These are phyloP conservation scores for Cyclanthera cordifolia DNA, from an alignment of 306 rosid species.

Conservation along the genomic window DNA sequence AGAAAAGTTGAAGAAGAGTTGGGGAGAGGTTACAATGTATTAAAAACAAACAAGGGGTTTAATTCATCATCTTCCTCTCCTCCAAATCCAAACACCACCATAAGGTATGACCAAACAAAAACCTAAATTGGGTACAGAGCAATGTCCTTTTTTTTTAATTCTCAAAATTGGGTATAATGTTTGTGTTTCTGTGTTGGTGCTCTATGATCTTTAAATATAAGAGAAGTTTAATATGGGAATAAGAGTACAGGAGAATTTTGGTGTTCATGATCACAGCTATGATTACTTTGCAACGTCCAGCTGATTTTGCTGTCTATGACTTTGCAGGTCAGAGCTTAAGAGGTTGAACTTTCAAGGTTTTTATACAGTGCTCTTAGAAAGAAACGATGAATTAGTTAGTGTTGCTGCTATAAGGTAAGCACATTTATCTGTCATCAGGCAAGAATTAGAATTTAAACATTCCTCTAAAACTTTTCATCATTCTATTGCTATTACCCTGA, in stretches of 20 bases:
- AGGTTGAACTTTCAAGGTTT: slow-evolving; percentile 73
- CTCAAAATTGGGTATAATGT: too few relatives aligned
- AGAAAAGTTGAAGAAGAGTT: too few relatives aligned
- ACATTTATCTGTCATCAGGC: background rate
- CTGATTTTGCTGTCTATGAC: slow-evolving; percentile 8
- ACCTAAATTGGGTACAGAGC: too few relatives aligned
- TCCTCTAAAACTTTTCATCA: slow-evolving; percentile 6
- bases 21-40: too few relatives aligned
- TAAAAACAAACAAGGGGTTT: too few relatives aligned
- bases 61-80: too few relatives aligned
- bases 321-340: slow-evolving; percentile 58
- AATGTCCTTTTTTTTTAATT: too few relatives aligned
- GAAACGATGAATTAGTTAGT: slow-evolving; percentile 59
- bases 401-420: slow-evolving; percentile 75
- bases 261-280: background rate
- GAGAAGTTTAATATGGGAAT: background rate
- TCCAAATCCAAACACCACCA: too few relatives aligned
- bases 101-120: too few relatives aligned
- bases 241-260: background rate
- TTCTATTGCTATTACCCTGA: slow-evolving; percentile 7
- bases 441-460: background rate
- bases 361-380: slow-evolving; percentile 59
- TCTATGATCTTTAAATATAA: background rate
- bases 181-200: background rate
- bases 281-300: background rate